Evolutionary conservation across 192 early-diverging fungal species (phyloP).

Genomic region (Coemansia sp.): DNA sequence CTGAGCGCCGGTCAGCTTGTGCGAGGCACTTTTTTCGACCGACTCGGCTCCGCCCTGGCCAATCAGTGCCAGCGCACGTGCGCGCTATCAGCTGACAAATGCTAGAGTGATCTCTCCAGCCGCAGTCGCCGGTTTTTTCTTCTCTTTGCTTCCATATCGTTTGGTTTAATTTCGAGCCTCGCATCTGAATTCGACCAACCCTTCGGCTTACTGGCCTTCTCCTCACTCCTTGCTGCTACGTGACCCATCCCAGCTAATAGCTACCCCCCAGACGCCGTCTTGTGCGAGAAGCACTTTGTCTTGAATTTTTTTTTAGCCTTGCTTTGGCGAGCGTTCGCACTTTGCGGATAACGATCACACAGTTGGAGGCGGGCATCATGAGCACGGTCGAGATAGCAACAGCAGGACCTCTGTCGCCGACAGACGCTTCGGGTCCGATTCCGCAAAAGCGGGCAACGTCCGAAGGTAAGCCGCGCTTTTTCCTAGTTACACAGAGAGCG

Average conservation of each 20-base stretch:
- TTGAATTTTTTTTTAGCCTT: too few species aligned
- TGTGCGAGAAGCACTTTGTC: neutral
- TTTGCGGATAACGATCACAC: too few species aligned
- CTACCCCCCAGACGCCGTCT: too few species aligned
- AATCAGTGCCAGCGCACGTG: conserved; percentile 12
- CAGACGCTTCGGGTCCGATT: neutral
- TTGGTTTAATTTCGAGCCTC: neutral
- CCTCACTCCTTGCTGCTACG: too few species aligned
- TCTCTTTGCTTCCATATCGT: neutral
- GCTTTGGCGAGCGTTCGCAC: too few species aligned
- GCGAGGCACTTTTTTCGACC: neutral
- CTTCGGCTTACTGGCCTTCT: too few species aligned
- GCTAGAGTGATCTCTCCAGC: neutral
- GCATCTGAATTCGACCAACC: too few species aligned
- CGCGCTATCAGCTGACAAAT: conserved; percentile 3
- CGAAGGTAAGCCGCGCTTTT: conserved; percentile 9
- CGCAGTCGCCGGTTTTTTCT: neutral
- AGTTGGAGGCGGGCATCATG: conserved; percentile 10
- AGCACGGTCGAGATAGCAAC: conserved; percentile 16
- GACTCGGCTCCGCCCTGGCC: conserved; percentile 8
- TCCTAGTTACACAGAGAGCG: neutral
- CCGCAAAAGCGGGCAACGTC: conserved; percentile 28
- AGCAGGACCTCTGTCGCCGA: neutral
- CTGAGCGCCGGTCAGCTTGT: too few species aligned
- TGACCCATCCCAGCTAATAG: too few species aligned